A percentile compares a stretch with the other conserved stretches of the same genome.
These are phyloP conservation scores for Grifola frondosa DNA, from an alignment of 1,284 basidiomycete genomes.

Conservation along the genomic window DNA sequence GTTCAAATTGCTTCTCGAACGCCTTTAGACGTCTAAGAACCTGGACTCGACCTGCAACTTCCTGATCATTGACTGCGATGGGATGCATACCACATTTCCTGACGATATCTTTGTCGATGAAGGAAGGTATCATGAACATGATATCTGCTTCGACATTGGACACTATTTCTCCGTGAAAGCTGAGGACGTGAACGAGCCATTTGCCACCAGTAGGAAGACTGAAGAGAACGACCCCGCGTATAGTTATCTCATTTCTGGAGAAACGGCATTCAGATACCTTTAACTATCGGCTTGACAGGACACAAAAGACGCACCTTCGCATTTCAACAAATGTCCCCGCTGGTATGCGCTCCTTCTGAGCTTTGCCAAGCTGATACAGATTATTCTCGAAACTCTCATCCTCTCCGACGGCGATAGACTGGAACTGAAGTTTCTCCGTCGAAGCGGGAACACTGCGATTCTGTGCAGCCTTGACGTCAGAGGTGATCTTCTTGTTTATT, in stretches of 20 bases:
- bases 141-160: constrained; percentile 48
- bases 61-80: constrained; percentile 27
- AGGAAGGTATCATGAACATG: constrained; percentile 55
- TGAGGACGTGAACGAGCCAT: constrained; percentile 42
- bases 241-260: constrained; percentile 3
- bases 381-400: background rate
- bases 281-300: background rate
- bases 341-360: constrained; percentile 5
- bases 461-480: too few species aligned
- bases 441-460: background rate
- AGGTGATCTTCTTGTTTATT: too few species aligned
- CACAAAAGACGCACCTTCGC: constrained; percentile 45
- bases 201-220: constrained; percentile 28
- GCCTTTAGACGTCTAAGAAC: constrained; percentile 54
- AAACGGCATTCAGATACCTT: constrained; percentile 1
- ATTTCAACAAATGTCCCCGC: constrained; percentile 62
- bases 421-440: constrained; percentile 11
- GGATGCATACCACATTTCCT: constrained; percentile 45
- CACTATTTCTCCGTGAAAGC: constrained; percentile 51
- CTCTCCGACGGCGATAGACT: constrained; percentile 1
- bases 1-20: constrained; percentile 46
- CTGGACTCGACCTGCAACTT: constrained; percentile 57
- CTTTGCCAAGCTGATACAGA: background rate
- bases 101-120: constrained; percentile 47
- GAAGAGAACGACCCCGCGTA: constrained; percentile 14